Percentiles rank a stretch among this genome's conserved stretches.
Evolutionary conservation across 495 filamentous ascomycete genomes (phyloP).

Genomic region (Staphylotrichum longicolle): DNA sequence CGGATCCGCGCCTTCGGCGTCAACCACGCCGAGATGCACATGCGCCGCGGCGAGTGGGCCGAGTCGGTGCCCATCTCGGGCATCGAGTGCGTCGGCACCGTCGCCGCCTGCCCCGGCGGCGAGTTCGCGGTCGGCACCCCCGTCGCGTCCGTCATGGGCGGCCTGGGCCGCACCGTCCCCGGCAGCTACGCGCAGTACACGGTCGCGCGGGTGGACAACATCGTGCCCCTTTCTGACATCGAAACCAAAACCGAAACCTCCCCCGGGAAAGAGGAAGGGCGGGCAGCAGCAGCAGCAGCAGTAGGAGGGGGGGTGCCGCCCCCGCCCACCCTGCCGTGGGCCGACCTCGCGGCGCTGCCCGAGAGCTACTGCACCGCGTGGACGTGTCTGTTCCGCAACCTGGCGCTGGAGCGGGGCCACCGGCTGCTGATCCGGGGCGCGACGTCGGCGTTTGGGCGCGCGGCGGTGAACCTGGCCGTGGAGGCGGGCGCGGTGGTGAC

Average conservation of each 20-base stretch:
- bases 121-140: background rate
- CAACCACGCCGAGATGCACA: constrained; percentile 9
- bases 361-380: constrained; percentile 1
- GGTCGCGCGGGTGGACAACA: background rate
- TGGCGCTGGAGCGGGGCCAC: background rate
- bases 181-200: background rate
- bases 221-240: background rate
- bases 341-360: background rate
- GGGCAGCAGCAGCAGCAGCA: too few species aligned
- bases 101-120: background rate
- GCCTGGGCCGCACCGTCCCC: background rate
- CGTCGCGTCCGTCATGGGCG: background rate
- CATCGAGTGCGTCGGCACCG: constrained; percentile 5
- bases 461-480: background rate
- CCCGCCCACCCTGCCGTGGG: background rate
- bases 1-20: background rate
- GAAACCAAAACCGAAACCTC: too few species aligned
- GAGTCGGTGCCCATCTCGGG: background rate
- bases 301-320: too few species aligned
- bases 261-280: too few species aligned
- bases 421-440: background rate
- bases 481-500: constrained; percentile 6
- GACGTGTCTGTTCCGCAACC: constrained; percentile 1
- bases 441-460: background rate
- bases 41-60: constrained; percentile 7